Evolutionary conservation across 2,329 filamentous ascomycete species (phyloP).

Genomic region (Apiospora pterosperma): DNA sequence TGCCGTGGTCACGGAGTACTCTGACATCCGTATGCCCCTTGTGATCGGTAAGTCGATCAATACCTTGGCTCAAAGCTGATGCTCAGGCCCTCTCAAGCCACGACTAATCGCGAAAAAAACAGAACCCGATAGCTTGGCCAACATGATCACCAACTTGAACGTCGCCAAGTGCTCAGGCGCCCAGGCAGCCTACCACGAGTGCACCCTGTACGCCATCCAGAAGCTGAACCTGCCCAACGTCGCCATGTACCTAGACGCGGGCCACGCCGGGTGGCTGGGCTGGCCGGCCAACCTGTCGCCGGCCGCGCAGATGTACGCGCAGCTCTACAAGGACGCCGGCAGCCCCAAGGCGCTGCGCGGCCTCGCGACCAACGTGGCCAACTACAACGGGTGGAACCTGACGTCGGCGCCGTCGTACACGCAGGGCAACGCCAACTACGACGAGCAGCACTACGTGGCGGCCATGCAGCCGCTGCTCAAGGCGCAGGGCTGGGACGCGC

Average conservation of each 20-base stretch:
- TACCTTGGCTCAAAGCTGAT: background rate
- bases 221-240: slow-evolving; percentile 53
- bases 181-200: slow-evolving; percentile 44
- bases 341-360: slow-evolving; percentile 48
- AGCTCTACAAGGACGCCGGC: slow-evolving; percentile 48
- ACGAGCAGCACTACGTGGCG: slow-evolving; percentile 53
- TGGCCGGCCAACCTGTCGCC: slow-evolving; percentile 51
- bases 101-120: slow-evolving; percentile 10
- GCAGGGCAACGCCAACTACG: slow-evolving; percentile 44
- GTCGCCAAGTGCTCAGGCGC: slow-evolving; percentile 48
- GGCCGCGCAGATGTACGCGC: slow-evolving; percentile 43
- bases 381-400: slow-evolving; percentile 51
- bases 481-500: slow-evolving; percentile 38
- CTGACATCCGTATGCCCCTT: slow-evolving; percentile 40
- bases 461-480: slow-evolving; percentile 64
- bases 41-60: slow-evolving; percentile 36
- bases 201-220: slow-evolving; percentile 48
- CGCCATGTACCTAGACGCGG: slow-evolving; percentile 55
- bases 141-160: slow-evolving; percentile 53
- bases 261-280: slow-evolving; percentile 57
- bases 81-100: slow-evolving; percentile 15
- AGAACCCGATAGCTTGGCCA: slow-evolving; percentile 58
- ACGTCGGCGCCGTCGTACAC: slow-evolving; percentile 37
- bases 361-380: slow-evolving; percentile 56
- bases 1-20: slow-evolving; percentile 36